Evolutionary conservation across 805 yeast species (phyloP).

Genomic region (Myxozyma melibiosi): DNA sequence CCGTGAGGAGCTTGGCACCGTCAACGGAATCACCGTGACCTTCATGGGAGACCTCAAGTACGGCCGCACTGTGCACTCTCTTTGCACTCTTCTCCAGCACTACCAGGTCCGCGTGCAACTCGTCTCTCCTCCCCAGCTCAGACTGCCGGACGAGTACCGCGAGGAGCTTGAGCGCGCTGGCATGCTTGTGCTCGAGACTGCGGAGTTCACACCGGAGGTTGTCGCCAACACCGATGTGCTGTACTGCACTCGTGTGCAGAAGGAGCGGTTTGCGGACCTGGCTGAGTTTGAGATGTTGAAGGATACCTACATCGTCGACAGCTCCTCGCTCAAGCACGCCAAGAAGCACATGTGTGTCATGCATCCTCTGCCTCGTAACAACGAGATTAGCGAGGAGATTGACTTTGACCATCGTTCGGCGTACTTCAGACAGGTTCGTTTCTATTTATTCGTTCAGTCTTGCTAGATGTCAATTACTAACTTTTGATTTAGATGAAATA

Average conservation of each 20-base stretch:
- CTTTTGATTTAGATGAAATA: constrained; percentile 69
- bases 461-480: constrained; percentile 9
- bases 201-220: constrained; percentile 77
- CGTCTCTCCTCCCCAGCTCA: constrained; percentile 86
- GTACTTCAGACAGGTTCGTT: constrained; percentile 83
- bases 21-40: constrained; percentile 95
- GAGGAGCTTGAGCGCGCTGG: constrained; percentile 66
- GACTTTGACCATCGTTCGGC: constrained; percentile 99
- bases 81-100: constrained; percentile 84
- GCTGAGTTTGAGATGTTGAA: constrained; percentile 83
- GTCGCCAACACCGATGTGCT: constrained; percentile 89
- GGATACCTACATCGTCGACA: constrained; percentile 90
- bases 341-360: constrained; percentile 98
- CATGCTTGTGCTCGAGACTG: constrained; percentile 73
- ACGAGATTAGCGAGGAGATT: constrained; percentile 96
- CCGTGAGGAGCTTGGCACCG: constrained; percentile 98
- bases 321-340: constrained; percentile 85
- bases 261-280: constrained; percentile 83
- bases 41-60: constrained; percentile 98
- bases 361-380: constrained; percentile 98
- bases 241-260: constrained; percentile 97
- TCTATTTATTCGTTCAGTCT: neutral
- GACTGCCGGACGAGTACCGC: constrained; percentile 74
- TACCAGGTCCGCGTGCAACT: constrained; percentile 92
- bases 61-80: constrained; percentile 98